Base-by-base conservation (phyloP, 1,284 basidiomycete species). In the Sanguinoderma infundibulare region DNA sequence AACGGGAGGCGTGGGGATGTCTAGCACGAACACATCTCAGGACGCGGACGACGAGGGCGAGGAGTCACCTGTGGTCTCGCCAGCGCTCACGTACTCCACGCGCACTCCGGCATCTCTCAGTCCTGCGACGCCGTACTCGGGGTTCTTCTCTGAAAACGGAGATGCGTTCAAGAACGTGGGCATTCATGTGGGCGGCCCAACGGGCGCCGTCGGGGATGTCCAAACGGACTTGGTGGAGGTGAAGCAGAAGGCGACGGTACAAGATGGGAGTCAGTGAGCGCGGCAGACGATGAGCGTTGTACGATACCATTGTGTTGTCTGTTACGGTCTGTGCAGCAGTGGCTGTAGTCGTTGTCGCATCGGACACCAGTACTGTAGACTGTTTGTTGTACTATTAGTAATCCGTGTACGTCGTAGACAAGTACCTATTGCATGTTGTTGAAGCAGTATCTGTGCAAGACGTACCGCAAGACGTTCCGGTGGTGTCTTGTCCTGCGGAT, bases 61-160 rank as follows among this genome's bases (percentile, higher is more conserved):
- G 17, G 68, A 66, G 32, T 74, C 74, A 5, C 71, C 73, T 10
- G 69, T 75, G 47, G 73, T 75, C 15, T 77, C 75, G 8, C 77
- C 77, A 3, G 75, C 75, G 15, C 69, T 78, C 50, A 76, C 77
- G 14, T 75, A 75, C 60, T 75, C 75, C n/a, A 64, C 74, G 26
- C 73, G 74, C 24, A 77, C 76, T 22, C 75, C 77, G 0, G 74
- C 72, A 24, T 71, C 76, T 36, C 70, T 78, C 24, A 77, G 76
- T 61, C 77, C 77, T 2, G 67, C 75, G 12, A 78, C 77, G 38
- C 77, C 77, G 1, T 77, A 74, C 63, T 75, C 75, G 24, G 74
- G 74, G 35, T 76, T 75, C 54, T 75, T 76, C 62, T 62, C 68
- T n/a, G 65, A 71, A 30, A 54, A 61, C 24, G 63, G 64, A 9